Base-by-base conservation (phyloP, 495 filamentous ascomycete genomes). In the Achaetomiella virescens region DNA sequence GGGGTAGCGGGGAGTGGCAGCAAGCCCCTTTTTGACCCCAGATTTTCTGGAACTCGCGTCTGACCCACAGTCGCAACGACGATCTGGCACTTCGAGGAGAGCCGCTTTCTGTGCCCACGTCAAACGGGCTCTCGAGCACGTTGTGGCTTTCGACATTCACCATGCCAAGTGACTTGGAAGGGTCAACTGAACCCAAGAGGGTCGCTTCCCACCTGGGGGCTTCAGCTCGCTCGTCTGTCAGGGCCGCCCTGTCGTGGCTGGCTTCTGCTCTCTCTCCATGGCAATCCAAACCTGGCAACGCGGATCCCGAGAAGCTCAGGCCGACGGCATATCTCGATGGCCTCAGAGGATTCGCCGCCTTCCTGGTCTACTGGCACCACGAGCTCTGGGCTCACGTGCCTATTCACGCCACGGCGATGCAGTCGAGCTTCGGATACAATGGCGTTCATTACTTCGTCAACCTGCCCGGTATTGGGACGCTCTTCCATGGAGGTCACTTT, bases 361-460 rank as follows among this genome's bases (percentile, higher is more conserved):
- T 76, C 27, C 64, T 78, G 35, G 75, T 78, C 25, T 74, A 74
- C 57, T 73, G 71, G 68, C 74, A 78, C 54, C 75, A 78, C 56
- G 63, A 71, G 25, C 66, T 75, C 0, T 76, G 72, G 72, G 60
- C 67, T 9, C 67, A 69, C 35, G 42, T 44, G 31, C 48, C 35
- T 29, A 43, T 70, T 1, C 61, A 68, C 46, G 57, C 56, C 46
- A 51, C 48, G 54, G 53, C 61, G 21, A 53, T 74, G 35, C 70
- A 73, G 55, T 59, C 62, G 25, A 65, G 59, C 38, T 75, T 62
- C 20, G 70, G 73, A 1, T 69, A 60, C 31, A 41, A 55, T 48
- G 60, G 61, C 52, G 54, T 65, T 59, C 62, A 77, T 49, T 61
- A 72, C 70, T 62, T 80, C 68, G 64, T 61, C 65, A 52, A 69